phyloP scores from a whole-genome alignment of 1,284 basidiomycete genomes.

The Athelia sp. region DNA sequence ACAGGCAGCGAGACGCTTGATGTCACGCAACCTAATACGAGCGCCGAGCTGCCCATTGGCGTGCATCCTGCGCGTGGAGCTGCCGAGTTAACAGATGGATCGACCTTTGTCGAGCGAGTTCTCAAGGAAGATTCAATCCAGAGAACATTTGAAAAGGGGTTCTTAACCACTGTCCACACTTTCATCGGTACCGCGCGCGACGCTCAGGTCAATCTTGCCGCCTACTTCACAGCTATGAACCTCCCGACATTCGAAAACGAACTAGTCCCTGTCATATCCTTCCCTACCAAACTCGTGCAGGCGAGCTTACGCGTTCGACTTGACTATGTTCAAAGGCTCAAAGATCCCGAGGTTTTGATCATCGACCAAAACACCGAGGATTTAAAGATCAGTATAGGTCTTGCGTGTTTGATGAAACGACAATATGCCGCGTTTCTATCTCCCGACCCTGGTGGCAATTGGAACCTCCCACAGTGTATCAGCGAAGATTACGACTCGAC shows the following conservation, averaged over 20 bases:
- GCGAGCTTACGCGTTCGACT: conserved; percentile 88
- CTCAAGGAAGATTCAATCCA: conserved; percentile 96
- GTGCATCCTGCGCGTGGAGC: conserved; percentile 25
- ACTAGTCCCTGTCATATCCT: conserved; percentile 90
- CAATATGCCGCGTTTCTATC: conserved; percentile 89
- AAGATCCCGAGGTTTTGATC: conserved; percentile 85
- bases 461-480: conserved; percentile 87
- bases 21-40: conserved; percentile 72
- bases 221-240: conserved; percentile 76
- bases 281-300: conserved; percentile 92
- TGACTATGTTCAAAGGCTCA: conserved; percentile 87
- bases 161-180: conserved; percentile 82
- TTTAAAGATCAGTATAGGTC: conserved; percentile 85
- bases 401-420: conserved; percentile 92
- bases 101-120: conserved; percentile 89
- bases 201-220: conserved; percentile 79
- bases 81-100: conserved; percentile 48
- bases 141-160: conserved; percentile 91
- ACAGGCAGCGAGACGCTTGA: conserved; percentile 90
- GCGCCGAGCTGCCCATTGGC: conserved; percentile 46
- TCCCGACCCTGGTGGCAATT: conserved; percentile 82
- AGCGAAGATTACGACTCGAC: conserved; percentile 87
- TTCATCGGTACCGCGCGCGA: conserved; percentile 86
- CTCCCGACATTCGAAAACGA: conserved; percentile 92
- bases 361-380: conserved; percentile 97